Evolutionary conservation across 192 early-diverging fungal species (phyloP), one percentile per base, ranked within the genome.

Genomic region (Phlyctochytrium bullatum): DNA sequence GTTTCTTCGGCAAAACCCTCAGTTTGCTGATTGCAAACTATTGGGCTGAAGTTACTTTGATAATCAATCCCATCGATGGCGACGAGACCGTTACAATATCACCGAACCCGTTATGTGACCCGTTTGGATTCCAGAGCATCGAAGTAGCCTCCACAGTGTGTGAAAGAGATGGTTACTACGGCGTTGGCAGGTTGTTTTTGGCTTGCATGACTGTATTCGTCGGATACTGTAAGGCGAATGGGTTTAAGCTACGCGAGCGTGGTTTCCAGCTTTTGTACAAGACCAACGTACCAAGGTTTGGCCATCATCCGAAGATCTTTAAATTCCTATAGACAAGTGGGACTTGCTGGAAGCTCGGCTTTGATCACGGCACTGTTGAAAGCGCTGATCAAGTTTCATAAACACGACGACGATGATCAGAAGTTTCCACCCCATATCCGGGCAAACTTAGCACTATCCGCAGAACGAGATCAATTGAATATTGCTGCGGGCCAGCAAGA

Each of bases 401-500:
- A 33, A 16, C 64, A 66, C 71, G 51, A 65, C 2, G 51, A 83
- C 0, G 67, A 30, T 2, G 47, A 67, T 27, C 6, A 65, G 2
- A 35, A 71, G 1, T 84, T 89, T 50, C 74, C 81, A 4, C 76
- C 76, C 1, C 74, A 66, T n/a, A 32, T 80, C 4, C 81, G 80
- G 64, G 81, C 86, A 14, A 83, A 76, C 36, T 53, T 89, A 23
- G 82, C 86, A 2, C 65, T 87, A 33, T 61, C 64, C 0, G 86
- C 76, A 50, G 88, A 89, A 62, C 53, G 66, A 12, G 78, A 82
- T 35, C 83, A 84, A 54, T 70, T 89, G 31, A 57, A 80, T 6
- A 85, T 89, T 60, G 34, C 77, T 0, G 81, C 84, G 12, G 88
- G 88, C 25, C 78, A 84, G 47, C 86, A 88, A 60, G 88, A 89